Percentiles rank a stretch among this genome's conserved stretches.
phyloP scores from a whole-genome alignment of 768 basidiomycete species.

The Bullera alba region DNA sequence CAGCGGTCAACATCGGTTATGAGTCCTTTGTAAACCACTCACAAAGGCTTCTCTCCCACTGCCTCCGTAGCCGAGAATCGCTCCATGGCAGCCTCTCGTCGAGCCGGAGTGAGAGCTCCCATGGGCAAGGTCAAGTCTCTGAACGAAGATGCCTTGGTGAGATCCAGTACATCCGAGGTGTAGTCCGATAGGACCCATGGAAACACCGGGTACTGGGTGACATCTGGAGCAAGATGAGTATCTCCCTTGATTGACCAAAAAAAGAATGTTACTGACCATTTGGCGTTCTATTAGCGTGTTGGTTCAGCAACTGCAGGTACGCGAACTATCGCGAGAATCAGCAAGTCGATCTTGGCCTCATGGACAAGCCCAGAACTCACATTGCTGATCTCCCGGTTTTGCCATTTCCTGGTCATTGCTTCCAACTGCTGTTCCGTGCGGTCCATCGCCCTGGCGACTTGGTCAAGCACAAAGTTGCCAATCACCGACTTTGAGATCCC shows the following conservation, averaged over 20 bases:
- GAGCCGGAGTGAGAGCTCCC: slow-evolving; percentile 73
- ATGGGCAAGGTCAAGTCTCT: slow-evolving; percentile 74
- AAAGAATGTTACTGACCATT: slow-evolving; percentile 51
- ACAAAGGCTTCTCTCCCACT: slow-evolving; percentile 76
- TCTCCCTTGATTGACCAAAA: background rate
- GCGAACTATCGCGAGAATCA: slow-evolving; percentile 57
- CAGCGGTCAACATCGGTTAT: background rate
- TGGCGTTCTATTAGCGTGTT: slow-evolving; percentile 84
- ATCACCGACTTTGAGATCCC: slow-evolving; percentile 51
- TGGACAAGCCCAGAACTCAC: slow-evolving; percentile 48
- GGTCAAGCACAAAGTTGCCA: slow-evolving; percentile 42
- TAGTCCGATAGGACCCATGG: slow-evolving; percentile 87
- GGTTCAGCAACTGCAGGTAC: slow-evolving; percentile 81
- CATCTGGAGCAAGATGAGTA: slow-evolving; percentile 49
- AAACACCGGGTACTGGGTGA: slow-evolving; percentile 85
- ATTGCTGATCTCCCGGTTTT: slow-evolving; percentile 83
- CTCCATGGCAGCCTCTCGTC: slow-evolving; percentile 66
- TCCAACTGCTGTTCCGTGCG: slow-evolving; percentile 41
- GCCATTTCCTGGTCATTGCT: slow-evolving; percentile 59
- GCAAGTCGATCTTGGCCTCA: background rate
- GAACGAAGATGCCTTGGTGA: slow-evolving; percentile 24
- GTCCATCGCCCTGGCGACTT: slow-evolving; percentile 39
- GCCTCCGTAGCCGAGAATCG: slow-evolving; percentile 64
- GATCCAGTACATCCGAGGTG: slow-evolving; percentile 53
- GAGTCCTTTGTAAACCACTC: slow-evolving; percentile 1